Conservation (phyloP, 108 stramenopile genomes). For the Poteriospumella lacustris region DNA sequence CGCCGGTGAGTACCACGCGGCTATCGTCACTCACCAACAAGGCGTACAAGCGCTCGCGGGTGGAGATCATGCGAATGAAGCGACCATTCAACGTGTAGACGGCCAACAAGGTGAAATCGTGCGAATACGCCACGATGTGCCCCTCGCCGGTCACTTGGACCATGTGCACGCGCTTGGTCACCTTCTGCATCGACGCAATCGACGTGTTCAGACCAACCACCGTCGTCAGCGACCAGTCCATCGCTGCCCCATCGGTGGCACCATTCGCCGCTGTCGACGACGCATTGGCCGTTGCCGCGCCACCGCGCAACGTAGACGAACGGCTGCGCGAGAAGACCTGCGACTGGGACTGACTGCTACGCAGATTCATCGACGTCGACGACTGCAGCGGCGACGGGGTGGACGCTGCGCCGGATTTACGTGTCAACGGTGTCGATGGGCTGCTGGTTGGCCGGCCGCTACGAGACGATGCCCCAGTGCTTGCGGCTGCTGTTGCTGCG, state of each 20-base stretch:
- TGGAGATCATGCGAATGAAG: neutral
- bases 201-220: neutral
- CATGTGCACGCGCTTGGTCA: neutral
- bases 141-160: neutral
- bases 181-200: neutral
- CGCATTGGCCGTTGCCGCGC: neutral
- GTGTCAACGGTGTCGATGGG: too few relatives aligned
- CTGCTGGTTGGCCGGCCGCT: too few relatives aligned
- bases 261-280: neutral
- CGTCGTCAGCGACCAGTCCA: neutral
- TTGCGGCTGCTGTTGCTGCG: too few relatives aligned
- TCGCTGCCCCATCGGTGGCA: neutral
- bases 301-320: too few relatives aligned
- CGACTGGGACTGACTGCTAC: neutral
- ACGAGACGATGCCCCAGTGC: too few relatives aligned
- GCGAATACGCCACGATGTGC: constrained; percentile 1
- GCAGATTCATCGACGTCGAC: neutral
- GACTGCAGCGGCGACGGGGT: neutral
- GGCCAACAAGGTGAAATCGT: neutral
- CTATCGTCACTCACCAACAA: constrained; percentile 19
- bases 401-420: too few relatives aligned
- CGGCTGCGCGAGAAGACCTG: neutral
- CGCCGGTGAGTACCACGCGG: constrained; percentile 10
- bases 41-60: constrained; percentile 10
- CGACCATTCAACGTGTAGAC: neutral